Conservation (phyloP, 306 rosid genomes). For the Corylus avellana region DNA sequence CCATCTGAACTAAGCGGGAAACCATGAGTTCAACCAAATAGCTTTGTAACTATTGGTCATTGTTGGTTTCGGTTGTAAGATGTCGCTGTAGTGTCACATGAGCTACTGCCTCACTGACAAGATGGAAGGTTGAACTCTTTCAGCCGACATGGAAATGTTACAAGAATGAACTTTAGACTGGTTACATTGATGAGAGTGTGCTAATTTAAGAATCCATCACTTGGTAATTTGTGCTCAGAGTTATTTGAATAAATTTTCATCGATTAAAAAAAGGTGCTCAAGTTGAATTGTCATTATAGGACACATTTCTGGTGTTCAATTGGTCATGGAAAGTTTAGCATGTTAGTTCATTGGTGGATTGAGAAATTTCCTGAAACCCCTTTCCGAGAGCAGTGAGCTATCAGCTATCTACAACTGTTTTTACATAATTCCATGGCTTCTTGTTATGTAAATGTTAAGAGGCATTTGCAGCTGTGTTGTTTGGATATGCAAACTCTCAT, state of each 20-base stretch:
- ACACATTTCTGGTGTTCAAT: neutral
- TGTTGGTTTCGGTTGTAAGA: too few relatives aligned
- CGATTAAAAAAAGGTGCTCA: neutral
- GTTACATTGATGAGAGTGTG: neutral
- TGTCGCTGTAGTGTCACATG: neutral
- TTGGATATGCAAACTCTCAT: neutral
- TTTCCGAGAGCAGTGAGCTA: neutral
- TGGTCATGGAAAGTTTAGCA: neutral
- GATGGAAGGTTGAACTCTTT: neutral
- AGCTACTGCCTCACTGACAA: neutral
- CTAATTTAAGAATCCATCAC: neutral
- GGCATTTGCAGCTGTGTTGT: neutral
- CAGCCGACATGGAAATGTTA: neutral
- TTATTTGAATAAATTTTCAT: neutral
- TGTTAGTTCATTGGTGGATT: neutral
- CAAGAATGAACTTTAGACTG: neutral
- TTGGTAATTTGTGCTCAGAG: neutral
- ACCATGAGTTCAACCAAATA: too few relatives aligned
- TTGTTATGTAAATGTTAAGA: neutral
- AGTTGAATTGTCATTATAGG: neutral
- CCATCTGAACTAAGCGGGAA: too few relatives aligned
- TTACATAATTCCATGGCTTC: neutral
- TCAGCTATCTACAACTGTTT: neutral
- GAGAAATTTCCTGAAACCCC: neutral
- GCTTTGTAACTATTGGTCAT: too few relatives aligned